Evolutionary conservation across 495 filamentous ascomycete species (phyloP), one percentile per base, ranked within the genome.

Genomic region (Neurospora sp.): DNA sequence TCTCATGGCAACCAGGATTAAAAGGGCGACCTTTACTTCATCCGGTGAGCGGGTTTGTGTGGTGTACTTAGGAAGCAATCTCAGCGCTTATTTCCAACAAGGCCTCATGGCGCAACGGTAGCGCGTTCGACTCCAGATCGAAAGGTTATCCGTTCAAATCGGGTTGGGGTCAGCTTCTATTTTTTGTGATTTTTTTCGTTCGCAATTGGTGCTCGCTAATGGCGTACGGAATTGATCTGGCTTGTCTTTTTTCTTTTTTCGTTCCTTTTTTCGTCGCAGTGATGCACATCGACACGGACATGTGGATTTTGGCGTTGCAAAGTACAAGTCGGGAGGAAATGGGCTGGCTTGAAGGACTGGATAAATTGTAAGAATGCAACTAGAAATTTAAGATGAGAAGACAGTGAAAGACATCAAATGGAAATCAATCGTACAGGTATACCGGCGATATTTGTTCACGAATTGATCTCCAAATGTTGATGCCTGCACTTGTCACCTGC

Each of bases 121-220:
- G 53, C 53, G 53, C 44, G 44, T 48, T 48, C 44, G 44, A 48
- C 44, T 48, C 44, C 44, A 48, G 44, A 48, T 48, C 44, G 44
- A 48, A 48, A 48, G 53, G 53, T 61, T 61, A 61, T 61, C 53
- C 53, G 53, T 61, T 61, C 53, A 61, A 61, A 61, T 61, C 53
- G 53, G 53, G 53, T 61, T 61, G 53, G 53, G 53, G 53, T 61
- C 53, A 61, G 6, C 14, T 61, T 61, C 6, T 3, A 37, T 35
- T 65, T 65, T 61, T 65, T 9, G 12, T 3, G 1, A 4, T 0
- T 65, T 65, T 61, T 65, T 12, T 12, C 1, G 20, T 14, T 27
- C 22, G 3, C 8, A 12, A 10, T 53, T 53, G 9, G 3, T 12
- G 18, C 3, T n/a, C 18, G 7, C 42, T 0, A 2, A 44, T 22